A percentile compares a stretch with the other conserved stretches of the same genome.
Conservation (phyloP, 257 asterid species). For the Coffea eugenioides region DNA sequence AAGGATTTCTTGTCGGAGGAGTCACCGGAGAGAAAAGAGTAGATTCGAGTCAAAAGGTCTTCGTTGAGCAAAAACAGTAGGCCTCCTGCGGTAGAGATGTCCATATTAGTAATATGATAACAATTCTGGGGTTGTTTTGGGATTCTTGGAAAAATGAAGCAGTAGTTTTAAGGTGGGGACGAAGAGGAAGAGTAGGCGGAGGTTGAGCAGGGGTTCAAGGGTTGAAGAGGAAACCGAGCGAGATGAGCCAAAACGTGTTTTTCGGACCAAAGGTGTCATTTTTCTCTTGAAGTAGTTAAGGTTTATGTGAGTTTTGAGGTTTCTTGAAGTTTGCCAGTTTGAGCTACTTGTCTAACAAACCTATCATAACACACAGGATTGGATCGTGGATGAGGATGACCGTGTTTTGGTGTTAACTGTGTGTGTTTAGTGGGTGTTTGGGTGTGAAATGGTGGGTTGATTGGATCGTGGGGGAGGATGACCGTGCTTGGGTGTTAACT, state of each 20-base stretch:
- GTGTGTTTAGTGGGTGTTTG: background rate
- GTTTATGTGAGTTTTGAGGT: no score
- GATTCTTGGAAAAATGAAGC: background rate
- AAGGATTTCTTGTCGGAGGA: slow-evolving; percentile 53
- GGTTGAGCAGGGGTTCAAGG: slow-evolving; percentile 30
- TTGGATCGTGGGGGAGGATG: background rate
- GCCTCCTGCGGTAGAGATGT: background rate
- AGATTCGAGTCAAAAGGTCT: slow-evolving; percentile 48
- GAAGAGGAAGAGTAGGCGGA: slow-evolving; percentile 44
- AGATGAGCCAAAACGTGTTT: slow-evolving; percentile 20
- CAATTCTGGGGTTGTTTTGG: background rate
- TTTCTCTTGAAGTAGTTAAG: background rate
- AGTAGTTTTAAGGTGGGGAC: slow-evolving; percentile 31
- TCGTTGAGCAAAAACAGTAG: slow-evolving; percentile 40
- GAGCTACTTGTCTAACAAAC: no score
- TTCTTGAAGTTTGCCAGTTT: background rate
- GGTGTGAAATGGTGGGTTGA: background rate
- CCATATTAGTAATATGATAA: slow-evolving; percentile 19
- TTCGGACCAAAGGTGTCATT: slow-evolving; percentile 10
- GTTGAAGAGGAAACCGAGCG: slow-evolving; percentile 24
- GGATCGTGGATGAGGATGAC: background rate
- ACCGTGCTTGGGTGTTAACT: background rate
- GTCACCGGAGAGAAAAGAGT: slow-evolving; percentile 30
- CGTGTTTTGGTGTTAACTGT: background rate
- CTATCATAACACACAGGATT: background rate